Evolutionary conservation across 257 asterid species (phyloP).

Genomic region (Handroanthus guayacan): DNA sequence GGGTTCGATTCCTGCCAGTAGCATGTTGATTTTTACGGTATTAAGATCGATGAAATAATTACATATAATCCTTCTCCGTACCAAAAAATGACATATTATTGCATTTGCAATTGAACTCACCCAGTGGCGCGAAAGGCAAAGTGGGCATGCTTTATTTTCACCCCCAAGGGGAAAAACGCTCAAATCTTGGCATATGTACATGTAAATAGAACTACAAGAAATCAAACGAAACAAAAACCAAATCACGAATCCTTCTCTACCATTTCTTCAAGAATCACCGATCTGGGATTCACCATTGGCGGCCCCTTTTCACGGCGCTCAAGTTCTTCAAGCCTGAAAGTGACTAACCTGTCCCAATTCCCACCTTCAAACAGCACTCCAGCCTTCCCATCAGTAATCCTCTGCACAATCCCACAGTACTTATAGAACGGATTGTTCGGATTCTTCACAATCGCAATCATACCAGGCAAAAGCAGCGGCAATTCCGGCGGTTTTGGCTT

Average conservation of each 20-base stretch:
- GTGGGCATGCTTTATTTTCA: background rate
- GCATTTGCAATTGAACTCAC: no score
- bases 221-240: background rate
- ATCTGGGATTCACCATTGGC: conserved; percentile 81
- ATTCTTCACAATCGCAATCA: conserved; percentile 90
- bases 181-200: conserved; percentile 34
- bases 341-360: conserved; percentile 77
- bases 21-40: no score
- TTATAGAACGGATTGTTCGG: conserved; percentile 62
- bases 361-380: conserved; percentile 94
- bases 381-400: conserved; percentile 90
- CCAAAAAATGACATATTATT: no score
- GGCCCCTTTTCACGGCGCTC: conserved; percentile 88
- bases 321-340: conserved; percentile 83
- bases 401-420: conserved; percentile 92
- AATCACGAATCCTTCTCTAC: conserved; percentile 42
- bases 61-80: no score
- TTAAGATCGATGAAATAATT: no score
- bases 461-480: conserved; percentile 87
- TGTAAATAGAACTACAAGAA: background rate
- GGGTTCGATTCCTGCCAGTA: no score
- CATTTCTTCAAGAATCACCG: conserved; percentile 68
- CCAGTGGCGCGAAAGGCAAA: no score
- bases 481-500: conserved; percentile 73
- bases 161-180: background rate